phyloP scores from a whole-genome alignment of 2,329 filamentous ascomycete genomes.

The Lecanicillium sp. region DNA sequence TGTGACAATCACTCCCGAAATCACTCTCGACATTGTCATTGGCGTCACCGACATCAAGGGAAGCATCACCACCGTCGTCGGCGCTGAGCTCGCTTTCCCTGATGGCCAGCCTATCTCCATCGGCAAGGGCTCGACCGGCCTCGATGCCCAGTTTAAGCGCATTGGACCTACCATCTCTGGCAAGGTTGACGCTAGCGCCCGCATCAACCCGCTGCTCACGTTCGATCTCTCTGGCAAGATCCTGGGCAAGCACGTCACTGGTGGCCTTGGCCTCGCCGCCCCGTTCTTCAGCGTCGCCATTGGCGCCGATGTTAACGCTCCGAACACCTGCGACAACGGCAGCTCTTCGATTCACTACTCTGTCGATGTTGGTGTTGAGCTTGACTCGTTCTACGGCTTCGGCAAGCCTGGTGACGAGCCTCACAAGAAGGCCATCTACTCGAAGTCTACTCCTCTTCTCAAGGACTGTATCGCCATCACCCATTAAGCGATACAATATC shows the following conservation, averaged over 20 bases:
- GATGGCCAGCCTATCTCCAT: constrained; percentile 13
- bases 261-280: constrained; percentile 8
- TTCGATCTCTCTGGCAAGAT: constrained; percentile 14
- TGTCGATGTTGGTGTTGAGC: constrained; percentile 10
- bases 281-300: constrained; percentile 10
- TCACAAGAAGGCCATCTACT: constrained; percentile 13
- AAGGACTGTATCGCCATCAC: constrained; percentile 9
- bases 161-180: constrained; percentile 13
- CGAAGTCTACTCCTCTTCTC: constrained; percentile 11
- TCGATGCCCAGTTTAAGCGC: constrained; percentile 11
- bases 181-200: constrained; percentile 12
- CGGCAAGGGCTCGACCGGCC: constrained; percentile 11
- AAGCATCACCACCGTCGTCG: constrained; percentile 11
- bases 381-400: constrained; percentile 13
- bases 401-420: constrained; percentile 13
- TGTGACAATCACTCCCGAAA: constrained; percentile 12
- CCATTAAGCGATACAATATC: too few species aligned
- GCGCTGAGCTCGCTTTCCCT: constrained; percentile 11
- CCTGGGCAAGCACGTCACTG: constrained; percentile 11
- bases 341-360: constrained; percentile 11
- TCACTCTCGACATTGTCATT: constrained; percentile 9
- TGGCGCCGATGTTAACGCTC: constrained; percentile 10
- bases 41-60: constrained; percentile 11
- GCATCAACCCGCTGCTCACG: constrained; percentile 12
- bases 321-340: constrained; percentile 6